phyloP scores from a whole-genome alignment of 495 filamentous ascomycete species.

The Cryomyces antarcticus region DNA sequence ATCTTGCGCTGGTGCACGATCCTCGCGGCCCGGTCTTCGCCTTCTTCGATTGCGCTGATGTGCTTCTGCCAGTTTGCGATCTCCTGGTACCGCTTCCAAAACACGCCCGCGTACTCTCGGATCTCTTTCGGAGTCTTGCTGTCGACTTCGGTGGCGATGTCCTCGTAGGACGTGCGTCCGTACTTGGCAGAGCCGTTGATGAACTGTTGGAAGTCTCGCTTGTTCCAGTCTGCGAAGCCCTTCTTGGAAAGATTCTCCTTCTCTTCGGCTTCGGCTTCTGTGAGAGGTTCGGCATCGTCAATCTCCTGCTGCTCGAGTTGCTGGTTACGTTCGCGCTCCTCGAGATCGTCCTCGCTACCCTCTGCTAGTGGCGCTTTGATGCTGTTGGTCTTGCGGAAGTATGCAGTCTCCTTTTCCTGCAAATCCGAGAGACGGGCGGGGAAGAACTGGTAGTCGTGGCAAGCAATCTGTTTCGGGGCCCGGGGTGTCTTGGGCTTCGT shows the following conservation, averaged over 20 bases:
- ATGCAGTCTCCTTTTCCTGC: constrained; percentile 91
- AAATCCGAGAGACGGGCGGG: constrained; percentile 61
- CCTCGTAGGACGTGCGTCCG: constrained; percentile 62
- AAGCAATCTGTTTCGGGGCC: constrained; percentile 74
- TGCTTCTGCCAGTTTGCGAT: constrained; percentile 78
- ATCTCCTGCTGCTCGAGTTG: constrained; percentile 80
- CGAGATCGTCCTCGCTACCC: constrained; percentile 62
- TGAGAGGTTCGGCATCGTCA: constrained; percentile 73
- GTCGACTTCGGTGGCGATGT: constrained; percentile 79
- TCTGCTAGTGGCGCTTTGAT: constrained; percentile 79
- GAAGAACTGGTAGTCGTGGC: constrained; percentile 98
- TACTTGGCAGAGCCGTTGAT: constrained; percentile 85
- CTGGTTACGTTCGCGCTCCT: constrained; percentile 69
- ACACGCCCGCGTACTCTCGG: constrained; percentile 74
- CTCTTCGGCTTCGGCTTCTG: constrained; percentile 70
- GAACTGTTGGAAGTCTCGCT: constrained; percentile 95
- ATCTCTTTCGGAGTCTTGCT: constrained; percentile 73
- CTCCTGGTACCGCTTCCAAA: constrained; percentile 82
- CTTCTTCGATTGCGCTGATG: constrained; percentile 67
- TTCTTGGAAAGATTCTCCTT: constrained; percentile 61
- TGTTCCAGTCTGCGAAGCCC: constrained; percentile 88
- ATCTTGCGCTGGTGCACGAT: constrained; percentile 84
- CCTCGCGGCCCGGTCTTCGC: constrained; percentile 74
- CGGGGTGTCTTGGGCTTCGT: constrained; percentile 89
- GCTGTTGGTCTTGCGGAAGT: constrained; percentile 82